Evolutionary conservation across 257 asterid species (phyloP), one percentile per base, ranked within the genome.

Genomic region (Ophiorrhiza pumila): DNA sequence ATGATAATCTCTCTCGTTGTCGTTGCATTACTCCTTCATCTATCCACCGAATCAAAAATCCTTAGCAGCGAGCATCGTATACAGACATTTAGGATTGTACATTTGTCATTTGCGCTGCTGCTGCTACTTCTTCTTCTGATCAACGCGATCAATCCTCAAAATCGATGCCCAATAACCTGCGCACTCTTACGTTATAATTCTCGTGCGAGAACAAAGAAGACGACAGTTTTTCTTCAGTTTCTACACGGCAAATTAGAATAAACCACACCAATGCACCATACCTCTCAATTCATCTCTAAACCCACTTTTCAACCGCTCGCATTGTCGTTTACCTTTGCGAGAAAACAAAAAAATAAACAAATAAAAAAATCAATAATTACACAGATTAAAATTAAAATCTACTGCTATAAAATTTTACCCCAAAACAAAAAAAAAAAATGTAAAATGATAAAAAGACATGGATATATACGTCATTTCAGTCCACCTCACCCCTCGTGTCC

Each of bases 301-400:
- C 42, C 64, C 71, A 23, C 62, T 37, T 64, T 74, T 65, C 66
- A 41, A 74, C 57, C 32, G 18, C 66, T 20, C 31, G 7, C 47
- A 27, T 74, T 74, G 77, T 74, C 72, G n/a, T 74, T 53, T 73
- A 53, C 78, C 5, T 15, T 39, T 57, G n/a, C n/a, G n/a, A n/a
- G n/a, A n/a, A n/a, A n/a, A n/a, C n/a, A n/a, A n/a, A n/a, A n/a
- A n/a, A n/a, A n/a, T n/a, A n/a, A n/a, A n/a, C n/a, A n/a, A n/a
- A 41, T 41, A 5, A 34, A 47, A 42, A 74, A n/a, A 25, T 0
- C 25, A 13, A 34, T 4, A 17, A 59, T 25, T 29, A 15, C 5
- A 5, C 5, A 29, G 13, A n/a, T 8, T 7, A 9, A 57, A 12
- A 11, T 27, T 1, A 47, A 68, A 68, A 50, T 68, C 27, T 43